These are phyloP conservation scores for Ceratocystis alfenasii DNA, from an alignment of 2,329 filamentous ascomycete species.

Conservation along the genomic window DNA sequence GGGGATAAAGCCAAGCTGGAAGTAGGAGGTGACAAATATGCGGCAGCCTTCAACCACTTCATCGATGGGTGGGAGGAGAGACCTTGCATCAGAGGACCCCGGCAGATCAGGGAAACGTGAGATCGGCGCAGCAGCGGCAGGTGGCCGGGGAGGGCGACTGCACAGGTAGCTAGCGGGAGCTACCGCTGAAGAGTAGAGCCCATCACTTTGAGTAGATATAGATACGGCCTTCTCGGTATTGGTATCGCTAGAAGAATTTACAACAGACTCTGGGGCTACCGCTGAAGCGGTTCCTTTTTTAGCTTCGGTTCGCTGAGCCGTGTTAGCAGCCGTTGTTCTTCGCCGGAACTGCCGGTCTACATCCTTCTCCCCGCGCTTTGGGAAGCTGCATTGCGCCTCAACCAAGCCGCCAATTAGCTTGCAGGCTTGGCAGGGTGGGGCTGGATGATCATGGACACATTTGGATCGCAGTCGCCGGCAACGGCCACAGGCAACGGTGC, in stretches of 20 bases:
- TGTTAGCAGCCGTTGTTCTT: constrained; percentile 8
- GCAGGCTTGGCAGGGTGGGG: constrained; percentile 25
- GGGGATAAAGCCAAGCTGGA: constrained; percentile 29
- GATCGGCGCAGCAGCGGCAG: neutral
- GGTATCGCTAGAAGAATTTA: neutral
- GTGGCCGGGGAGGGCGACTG: neutral
- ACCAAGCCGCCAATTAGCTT: constrained; percentile 18
- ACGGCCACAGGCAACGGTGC: constrained; percentile 25
- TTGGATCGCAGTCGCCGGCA: constrained; percentile 26
- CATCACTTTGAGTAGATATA: neutral
- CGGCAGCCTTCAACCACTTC: constrained; percentile 28
- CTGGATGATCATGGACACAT: constrained; percentile 23
- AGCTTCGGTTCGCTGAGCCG: neutral
- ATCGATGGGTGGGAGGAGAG: constrained; percentile 24
- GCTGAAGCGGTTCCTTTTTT: neutral
- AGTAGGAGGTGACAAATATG: constrained; percentile 28
- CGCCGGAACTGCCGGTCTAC: constrained; percentile 24
- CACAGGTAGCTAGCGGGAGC: neutral
- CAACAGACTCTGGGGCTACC: neutral
- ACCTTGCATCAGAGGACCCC: neutral
- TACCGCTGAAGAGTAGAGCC: neutral
- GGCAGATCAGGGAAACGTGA: neutral
- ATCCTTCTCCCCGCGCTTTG: constrained; percentile 24
- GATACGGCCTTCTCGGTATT: neutral
- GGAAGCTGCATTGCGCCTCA: constrained; percentile 24